Evolutionary conservation across 2,329 filamentous ascomycete genomes (phyloP).

Genomic region (Gaeumannomyces tritici): DNA sequence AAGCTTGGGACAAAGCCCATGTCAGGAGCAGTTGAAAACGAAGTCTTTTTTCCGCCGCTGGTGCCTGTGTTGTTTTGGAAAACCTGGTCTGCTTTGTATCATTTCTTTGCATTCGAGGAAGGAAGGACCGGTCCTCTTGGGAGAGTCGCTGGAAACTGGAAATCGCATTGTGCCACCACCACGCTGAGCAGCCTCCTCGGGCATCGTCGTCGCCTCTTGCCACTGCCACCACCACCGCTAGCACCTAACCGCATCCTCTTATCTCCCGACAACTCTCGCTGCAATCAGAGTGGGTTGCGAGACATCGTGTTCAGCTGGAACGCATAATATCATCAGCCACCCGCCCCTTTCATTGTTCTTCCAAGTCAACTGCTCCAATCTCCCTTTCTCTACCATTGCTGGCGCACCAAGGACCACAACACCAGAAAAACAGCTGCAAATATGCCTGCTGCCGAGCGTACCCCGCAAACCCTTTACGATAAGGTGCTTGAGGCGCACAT

Average conservation of each 20-base stretch:
- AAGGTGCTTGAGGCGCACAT: constrained; percentile 94
- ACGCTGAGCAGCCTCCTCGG: too few relatives aligned
- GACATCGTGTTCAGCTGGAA: too few relatives aligned
- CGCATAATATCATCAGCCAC: background rate
- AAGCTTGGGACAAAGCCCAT: background rate
- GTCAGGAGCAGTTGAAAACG: background rate
- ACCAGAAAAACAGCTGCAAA: background rate
- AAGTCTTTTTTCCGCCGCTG: background rate
- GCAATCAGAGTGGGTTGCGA: too few relatives aligned
- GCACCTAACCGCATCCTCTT: too few relatives aligned
- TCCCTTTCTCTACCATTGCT: background rate
- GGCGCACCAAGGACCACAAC: too few relatives aligned
- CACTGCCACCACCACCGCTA: too few relatives aligned
- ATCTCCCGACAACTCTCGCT: too few relatives aligned
- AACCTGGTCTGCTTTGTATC: background rate
- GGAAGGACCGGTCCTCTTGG: background rate
- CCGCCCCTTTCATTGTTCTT: too few relatives aligned
- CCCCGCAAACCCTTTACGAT: constrained; percentile 85
- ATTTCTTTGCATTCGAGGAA: background rate
- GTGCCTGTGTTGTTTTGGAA: too few relatives aligned
- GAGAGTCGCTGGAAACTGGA: background rate
- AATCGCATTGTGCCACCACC: background rate
- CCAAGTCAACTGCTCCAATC: too few relatives aligned
- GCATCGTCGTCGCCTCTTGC: too few relatives aligned
- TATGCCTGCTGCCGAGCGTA: constrained; percentile 67